Conservation (phyloP, 2,329 filamentous ascomycete species). For the Penicillium italicum region DNA sequence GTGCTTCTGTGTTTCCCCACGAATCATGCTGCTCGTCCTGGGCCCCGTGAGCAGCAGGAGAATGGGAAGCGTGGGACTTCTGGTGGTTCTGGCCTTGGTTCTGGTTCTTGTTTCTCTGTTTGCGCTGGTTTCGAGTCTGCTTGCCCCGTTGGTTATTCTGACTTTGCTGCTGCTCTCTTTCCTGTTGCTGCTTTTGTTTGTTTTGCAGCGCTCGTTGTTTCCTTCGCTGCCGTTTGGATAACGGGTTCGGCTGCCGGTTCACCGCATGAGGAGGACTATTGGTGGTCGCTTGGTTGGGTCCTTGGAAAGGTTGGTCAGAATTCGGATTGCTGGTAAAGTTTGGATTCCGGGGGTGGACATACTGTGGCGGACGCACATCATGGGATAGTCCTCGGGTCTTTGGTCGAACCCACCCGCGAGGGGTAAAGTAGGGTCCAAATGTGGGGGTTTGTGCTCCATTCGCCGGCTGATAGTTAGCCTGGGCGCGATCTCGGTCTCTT, state of each 20-base stretch:
- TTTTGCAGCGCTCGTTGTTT: neutral
- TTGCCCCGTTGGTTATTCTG: neutral
- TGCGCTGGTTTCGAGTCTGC: neutral
- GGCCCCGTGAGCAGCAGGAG: neutral
- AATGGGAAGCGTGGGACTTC: too few species aligned
- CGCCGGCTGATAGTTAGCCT: neutral
- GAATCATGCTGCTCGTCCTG: neutral
- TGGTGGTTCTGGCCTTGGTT: neutral
- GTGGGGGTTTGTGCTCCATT: neutral
- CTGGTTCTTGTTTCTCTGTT: neutral
- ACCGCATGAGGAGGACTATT: neutral
- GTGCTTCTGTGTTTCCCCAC: neutral
- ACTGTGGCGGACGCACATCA: neutral
- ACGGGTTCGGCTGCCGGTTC: neutral
- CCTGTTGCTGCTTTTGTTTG: neutral
- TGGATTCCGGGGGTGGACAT: neutral
- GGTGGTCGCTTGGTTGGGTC: neutral
- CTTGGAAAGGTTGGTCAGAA: neutral
- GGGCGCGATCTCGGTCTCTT: constrained; percentile 4
- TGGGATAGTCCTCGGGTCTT: neutral
- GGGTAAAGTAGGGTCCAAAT: neutral
- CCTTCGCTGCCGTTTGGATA: constrained; percentile 4
- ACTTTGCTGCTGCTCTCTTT: neutral
- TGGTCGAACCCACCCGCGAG: constrained; percentile 1
- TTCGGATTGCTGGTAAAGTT: neutral